A percentile compares a stretch with the other conserved stretches of the same genome.
Evolutionary conservation across 2,329 filamentous ascomycete genomes (phyloP).

Genomic region (Ophiostoma triangulosporum): DNA sequence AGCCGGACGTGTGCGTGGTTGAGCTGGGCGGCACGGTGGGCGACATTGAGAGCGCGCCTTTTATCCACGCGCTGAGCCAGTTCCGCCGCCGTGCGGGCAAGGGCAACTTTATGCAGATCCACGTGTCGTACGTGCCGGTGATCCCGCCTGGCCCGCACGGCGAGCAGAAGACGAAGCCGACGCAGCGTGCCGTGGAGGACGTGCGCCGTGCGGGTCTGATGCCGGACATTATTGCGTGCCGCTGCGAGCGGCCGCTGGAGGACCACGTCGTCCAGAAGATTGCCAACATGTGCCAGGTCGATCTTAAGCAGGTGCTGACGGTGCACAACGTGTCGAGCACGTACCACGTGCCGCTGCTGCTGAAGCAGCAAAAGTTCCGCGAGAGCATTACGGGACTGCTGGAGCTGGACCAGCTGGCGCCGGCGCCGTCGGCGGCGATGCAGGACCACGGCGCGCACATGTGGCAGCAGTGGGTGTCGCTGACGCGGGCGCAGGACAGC

Average conservation of each 20-base stretch:
- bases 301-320: constrained; percentile 71
- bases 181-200: constrained; percentile 76
- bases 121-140: constrained; percentile 78
- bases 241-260: constrained; percentile 67
- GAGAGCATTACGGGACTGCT: constrained; percentile 34
- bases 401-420: constrained; percentile 43
- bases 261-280: constrained; percentile 71
- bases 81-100: constrained; percentile 58
- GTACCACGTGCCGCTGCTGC: constrained; percentile 89
- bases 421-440: constrained; percentile 40
- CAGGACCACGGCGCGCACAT: constrained; percentile 52
- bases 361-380: constrained; percentile 68
- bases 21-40: constrained; percentile 51
- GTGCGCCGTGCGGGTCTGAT: constrained; percentile 67
- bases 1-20: constrained; percentile 87
- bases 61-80: constrained; percentile 76
- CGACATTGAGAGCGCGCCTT: constrained; percentile 78
- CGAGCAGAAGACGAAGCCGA: constrained; percentile 94
- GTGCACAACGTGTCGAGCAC: constrained; percentile 81
- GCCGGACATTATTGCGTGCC: constrained; percentile 79
- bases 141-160: constrained; percentile 25
- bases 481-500: constrained; percentile 33
- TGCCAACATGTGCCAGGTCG: constrained; percentile 77
- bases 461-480: constrained; percentile 61
- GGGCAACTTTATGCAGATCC: constrained; percentile 76